phyloP scores from a whole-genome alignment of 1,284 basidiomycete species.

The Vanrija humicola region DNA sequence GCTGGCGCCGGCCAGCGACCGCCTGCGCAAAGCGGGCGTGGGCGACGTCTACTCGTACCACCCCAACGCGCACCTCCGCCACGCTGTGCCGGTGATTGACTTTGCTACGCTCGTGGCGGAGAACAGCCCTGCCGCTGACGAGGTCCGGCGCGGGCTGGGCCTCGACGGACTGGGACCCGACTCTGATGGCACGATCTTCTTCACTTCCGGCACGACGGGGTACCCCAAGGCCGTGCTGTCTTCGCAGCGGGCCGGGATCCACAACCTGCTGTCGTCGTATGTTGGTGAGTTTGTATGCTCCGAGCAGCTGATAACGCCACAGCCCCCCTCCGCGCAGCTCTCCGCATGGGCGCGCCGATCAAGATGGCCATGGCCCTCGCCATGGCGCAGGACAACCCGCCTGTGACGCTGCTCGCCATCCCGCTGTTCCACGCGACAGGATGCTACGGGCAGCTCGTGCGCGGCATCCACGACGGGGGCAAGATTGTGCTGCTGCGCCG shows the following conservation, averaged over 20 bases:
- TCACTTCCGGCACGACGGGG: slow-evolving; percentile 36
- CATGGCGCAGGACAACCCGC: background rate
- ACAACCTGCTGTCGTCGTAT: slow-evolving; percentile 32
- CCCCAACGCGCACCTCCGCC: slow-evolving; percentile 4
- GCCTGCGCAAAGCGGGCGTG: background rate
- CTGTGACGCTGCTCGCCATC: slow-evolving; percentile 26
- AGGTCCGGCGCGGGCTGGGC: slow-evolving; percentile 5
- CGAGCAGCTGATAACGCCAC: background rate
- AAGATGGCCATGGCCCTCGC: slow-evolving; percentile 28
- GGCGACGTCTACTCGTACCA: slow-evolving; percentile 8
- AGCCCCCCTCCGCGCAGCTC: slow-evolving; percentile 31
- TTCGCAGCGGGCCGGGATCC: slow-evolving; percentile 38
- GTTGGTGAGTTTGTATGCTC: slow-evolving; percentile 19
- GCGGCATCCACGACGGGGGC: slow-evolving; percentile 35
- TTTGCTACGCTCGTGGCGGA: background rate
- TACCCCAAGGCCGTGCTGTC: slow-evolving; percentile 38
- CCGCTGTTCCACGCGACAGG: slow-evolving; percentile 47
- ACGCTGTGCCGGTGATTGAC: slow-evolving; percentile 4
- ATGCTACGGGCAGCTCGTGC: slow-evolving; percentile 36
- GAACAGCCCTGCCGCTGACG: background rate
- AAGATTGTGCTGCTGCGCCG: slow-evolving; percentile 36
- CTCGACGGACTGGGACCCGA: slow-evolving; percentile 27
- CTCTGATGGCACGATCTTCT: slow-evolving; percentile 39
- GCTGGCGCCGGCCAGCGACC: background rate
- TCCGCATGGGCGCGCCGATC: slow-evolving; percentile 27